Percentiles rank a stretch among this genome's conserved stretches.
Conservation (phyloP, 495 filamentous ascomycete species). For the Chaetomidium leptoderma region DNA sequence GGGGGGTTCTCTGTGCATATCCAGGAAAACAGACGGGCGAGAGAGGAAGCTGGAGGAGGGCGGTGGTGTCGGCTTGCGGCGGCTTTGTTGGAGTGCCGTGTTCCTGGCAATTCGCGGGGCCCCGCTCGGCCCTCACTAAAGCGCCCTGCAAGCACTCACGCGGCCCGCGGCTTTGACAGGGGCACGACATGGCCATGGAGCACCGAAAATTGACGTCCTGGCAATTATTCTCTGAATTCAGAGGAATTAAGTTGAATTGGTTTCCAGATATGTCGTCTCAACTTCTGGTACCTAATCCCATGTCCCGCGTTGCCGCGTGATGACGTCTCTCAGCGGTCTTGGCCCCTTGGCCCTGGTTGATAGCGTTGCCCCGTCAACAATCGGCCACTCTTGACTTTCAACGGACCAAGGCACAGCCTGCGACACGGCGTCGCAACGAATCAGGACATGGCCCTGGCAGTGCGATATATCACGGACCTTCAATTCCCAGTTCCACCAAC, state of each 20-base stretch:
- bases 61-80: slow-evolving; percentile 29
- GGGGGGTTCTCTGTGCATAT: not conserved
- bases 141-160: not conserved
- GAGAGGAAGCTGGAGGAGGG: slow-evolving; percentile 3
- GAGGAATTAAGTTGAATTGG: no score
- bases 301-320: not conserved
- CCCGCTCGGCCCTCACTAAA: slow-evolving; percentile 7
- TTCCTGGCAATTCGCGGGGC: slow-evolving; percentile 16
- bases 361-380: slow-evolving; percentile 43
- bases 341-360: not conserved
- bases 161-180: not conserved
- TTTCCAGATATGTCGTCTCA: not conserved
- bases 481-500: not conserved
- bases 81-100: slow-evolving; percentile 25
- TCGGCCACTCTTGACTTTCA: slow-evolving; percentile 23
- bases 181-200: no score
- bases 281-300: not conserved
- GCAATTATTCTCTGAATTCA: no score
- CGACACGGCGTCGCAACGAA: slow-evolving; percentile 5
- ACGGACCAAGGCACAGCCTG: not conserved
- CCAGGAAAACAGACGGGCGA: slow-evolving; percentile 2
- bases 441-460: slow-evolving; percentile 15
- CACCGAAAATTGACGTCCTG: no score
- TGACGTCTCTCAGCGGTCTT: slow-evolving; percentile 4
- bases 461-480: not conserved